Base-by-base conservation (phyloP, 768 basidiomycete genomes). In the Lepiota brunneoincarnata region DNA sequence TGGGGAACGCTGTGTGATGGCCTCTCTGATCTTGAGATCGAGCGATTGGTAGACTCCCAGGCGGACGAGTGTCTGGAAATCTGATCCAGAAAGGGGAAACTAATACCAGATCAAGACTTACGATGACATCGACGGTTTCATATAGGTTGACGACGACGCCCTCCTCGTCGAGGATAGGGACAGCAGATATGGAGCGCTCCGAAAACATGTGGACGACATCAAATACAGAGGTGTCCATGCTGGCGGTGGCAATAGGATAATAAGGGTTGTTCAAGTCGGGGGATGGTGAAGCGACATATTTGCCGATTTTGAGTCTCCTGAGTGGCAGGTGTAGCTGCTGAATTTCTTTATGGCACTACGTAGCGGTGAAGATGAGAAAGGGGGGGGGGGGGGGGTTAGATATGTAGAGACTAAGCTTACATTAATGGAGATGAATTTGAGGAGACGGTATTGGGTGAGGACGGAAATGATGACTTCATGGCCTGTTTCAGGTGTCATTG, bases 121-220 rank as follows among this genome's bases (percentile, higher is more conserved):
- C 95, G 57, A 98, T 96, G 46, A 99, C 96, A 75, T 99, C 97
- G 20, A 99, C 97, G 4, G 97, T 98, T 72, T 99, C 97, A 67
- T 98, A 99, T 44, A 99, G 72, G 66, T 99, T 95, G 59, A 98
- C 80, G 38, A 99, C 97, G 49, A 94, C 81, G 7, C 96, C 96
- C 6, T 93, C 81, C 54, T 89, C 83, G 62, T 99, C 92, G 26
- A 98, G 80, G 65, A 99, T 98, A 6, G 97, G 97, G 4, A 99
- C 96, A 4, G 96, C 96, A 7, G 92, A 94, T 61, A 99, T 97
- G 23, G 94, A 88, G 39, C 89, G 82, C 69, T 94, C 91, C 0
- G 93, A 96, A 69, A 98, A 98, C 89, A 96, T 93, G 65, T 99
- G 97, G 2, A 98, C 97, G 56, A 98, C 93, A 64, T 98, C 94